phyloP scores from a whole-genome alignment of 768 basidiomycete species.

The Phlebiopsis gigantea region DNA sequence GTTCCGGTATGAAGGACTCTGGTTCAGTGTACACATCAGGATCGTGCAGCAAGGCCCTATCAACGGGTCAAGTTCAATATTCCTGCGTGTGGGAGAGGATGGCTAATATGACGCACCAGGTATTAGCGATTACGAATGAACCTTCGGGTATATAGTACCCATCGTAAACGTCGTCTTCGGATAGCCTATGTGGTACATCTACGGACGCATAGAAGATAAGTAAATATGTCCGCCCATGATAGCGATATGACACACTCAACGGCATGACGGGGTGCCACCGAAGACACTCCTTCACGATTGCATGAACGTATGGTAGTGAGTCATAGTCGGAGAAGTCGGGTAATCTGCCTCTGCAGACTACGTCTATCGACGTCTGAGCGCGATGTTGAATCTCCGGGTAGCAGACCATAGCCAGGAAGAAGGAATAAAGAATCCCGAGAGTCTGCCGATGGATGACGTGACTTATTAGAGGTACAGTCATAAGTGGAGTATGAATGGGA shows the following conservation, averaged over 20 bases:
- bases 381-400: slow-evolving; percentile 26
- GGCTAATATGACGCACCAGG: slow-evolving; percentile 10
- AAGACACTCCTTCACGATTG: slow-evolving; percentile 21
- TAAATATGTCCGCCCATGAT: too few species aligned
- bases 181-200: slow-evolving; percentile 18
- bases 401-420: slow-evolving; percentile 33
- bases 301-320: slow-evolving; percentile 21
- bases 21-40: slow-evolving; percentile 13
- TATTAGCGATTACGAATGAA: not conserved
- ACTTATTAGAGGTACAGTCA: not conserved
- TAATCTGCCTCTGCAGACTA: slow-evolving; percentile 20
- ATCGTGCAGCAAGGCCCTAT: slow-evolving; percentile 20
- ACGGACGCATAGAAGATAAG: too few species aligned
- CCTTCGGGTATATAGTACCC: slow-evolving; percentile 18
- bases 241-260: slow-evolving; percentile 17
- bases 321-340: slow-evolving; percentile 22
- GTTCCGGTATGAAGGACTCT: slow-evolving; percentile 16
- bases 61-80: not conserved
- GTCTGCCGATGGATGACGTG: slow-evolving; percentile 17
- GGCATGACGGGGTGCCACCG: slow-evolving; percentile 33
- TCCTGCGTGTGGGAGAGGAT: not conserved
- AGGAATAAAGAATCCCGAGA: slow-evolving; percentile 24
- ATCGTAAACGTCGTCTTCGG: slow-evolving; percentile 19
- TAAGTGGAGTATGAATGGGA: not conserved
- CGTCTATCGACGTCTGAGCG: slow-evolving; percentile 27